Conservation (phyloP, 2,329 filamentous ascomycete genomes). For the Cladosporium sp. region DNA sequence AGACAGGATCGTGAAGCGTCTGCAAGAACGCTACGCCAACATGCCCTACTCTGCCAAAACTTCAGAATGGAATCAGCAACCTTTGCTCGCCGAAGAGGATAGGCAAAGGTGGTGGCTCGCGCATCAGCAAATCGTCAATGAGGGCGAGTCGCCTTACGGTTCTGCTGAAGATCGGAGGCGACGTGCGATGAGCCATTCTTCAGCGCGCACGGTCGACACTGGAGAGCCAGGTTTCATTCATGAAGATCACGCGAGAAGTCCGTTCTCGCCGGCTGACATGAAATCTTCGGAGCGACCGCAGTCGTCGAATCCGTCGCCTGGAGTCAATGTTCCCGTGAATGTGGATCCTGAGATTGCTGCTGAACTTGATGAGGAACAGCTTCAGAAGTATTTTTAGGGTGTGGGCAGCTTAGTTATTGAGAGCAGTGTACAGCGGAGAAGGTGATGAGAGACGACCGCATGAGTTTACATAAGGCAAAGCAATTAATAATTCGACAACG, state of each 20-base stretch:
- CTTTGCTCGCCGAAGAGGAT: constrained; percentile 7
- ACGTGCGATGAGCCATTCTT: constrained; percentile 12
- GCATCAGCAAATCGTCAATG: constrained; percentile 8
- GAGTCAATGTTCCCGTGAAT: constrained; percentile 2
- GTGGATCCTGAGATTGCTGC: constrained; percentile 13
- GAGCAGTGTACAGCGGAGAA: background rate
- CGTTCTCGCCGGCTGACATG: background rate
- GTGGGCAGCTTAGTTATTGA: background rate
- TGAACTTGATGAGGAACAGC: constrained; percentile 9
- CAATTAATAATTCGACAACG: background rate
- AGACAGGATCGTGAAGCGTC: constrained; percentile 2
- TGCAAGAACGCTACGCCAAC: constrained; percentile 8
- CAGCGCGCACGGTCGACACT: constrained; percentile 9
- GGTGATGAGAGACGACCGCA: background rate
- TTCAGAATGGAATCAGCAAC: constrained; percentile 13
- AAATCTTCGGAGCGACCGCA: constrained; percentile 4
- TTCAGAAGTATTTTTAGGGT: constrained; percentile 7
- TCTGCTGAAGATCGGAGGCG: background rate
- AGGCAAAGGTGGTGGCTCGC: constrained; percentile 11
- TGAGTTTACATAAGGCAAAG: background rate
- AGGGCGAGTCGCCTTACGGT: background rate
- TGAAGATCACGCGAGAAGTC: background rate
- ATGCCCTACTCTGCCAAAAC: constrained; percentile 14
- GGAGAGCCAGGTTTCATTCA: constrained; percentile 6
- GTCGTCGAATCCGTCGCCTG: constrained; percentile 8